Evolutionary conservation across 176 grass and related monocot genomes (phyloP), one percentile per base, ranked within the genome.

Genomic region (Oryza meridionalis): DNA sequence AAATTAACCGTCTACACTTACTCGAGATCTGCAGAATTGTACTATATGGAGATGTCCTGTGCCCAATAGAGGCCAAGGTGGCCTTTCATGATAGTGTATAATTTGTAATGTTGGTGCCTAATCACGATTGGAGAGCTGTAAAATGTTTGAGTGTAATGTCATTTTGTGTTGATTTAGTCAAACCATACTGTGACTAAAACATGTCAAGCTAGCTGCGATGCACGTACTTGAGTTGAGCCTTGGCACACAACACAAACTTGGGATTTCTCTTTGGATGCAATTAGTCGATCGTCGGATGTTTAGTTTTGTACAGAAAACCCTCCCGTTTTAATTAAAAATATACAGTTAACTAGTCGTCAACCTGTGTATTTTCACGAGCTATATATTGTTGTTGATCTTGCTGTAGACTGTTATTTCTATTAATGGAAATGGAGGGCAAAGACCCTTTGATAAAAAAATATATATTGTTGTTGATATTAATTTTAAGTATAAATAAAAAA

Each of bases 1-100:
- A 79, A 58, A 24, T 47, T 67, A 84, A 51, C 53, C 42, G 10
- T 51, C 15, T 24, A 5, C 24, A 43, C 69, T 43, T 63, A 13
- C 78, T 86, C 73, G 83, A 86, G 73, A 90, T 90, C 88, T 9
- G 73, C 67, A 38, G 24, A 43, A 68, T 79, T 73, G 6, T 68
- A 46, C 58, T 84, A 31, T 67, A 31, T 31, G 81, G 4, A 62
- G 69, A 80, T 77, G 68, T 79, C 45, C 1, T 73, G 64, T 21
- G 37, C 2, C 50, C 50, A 35, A 27, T 63, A 58, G 9, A 7
- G 14, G 29, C 15, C 15, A 31, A 15, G 65, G 9, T 0, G 11
- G 27, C 29, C 29, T 13, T 27, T 71, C 11, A 19, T 45, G 5
- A 1, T 5, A 21, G 0, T 58, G 21, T 4, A 51, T 4, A 51